Conservation (phyloP, 73 alveolate genomes). For the Paramecium sonneborni region DNA sequence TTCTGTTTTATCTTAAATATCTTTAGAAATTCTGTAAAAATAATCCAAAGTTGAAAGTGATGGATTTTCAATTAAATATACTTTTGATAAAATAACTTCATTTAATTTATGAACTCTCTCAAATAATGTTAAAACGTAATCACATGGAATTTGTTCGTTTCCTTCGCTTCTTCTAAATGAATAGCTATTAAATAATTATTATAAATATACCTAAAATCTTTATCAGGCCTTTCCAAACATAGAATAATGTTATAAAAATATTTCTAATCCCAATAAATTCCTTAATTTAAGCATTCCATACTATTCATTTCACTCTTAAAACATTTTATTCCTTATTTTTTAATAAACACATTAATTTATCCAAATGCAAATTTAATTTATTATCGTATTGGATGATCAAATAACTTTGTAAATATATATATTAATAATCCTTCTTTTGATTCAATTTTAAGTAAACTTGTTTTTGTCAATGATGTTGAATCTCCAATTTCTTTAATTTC, state of each 20-base stretch:
- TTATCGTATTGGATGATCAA: not conserved
- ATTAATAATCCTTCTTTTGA: not conserved
- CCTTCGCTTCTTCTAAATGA: not conserved
- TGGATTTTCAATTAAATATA: not conserved
- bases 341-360: not conserved
- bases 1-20: not conserved
- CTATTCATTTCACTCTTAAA: not conserved
- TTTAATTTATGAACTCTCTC: not conserved
- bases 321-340: not conserved
- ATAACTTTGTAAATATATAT: not conserved
- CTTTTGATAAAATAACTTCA: not conserved
- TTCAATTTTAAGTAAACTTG: not conserved
- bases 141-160: not conserved
- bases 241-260: not conserved
- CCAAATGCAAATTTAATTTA: not conserved
- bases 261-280: not conserved
- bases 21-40: not conserved
- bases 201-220: not conserved
- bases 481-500: not conserved
- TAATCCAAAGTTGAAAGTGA: not conserved
- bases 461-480: not conserved
- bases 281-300: slow-evolving; percentile 1
- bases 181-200: not conserved
- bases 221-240: not conserved
- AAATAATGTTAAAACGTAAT: not conserved